These are phyloP conservation scores for Vitis hybrid DNA, from an alignment of 177 flowering plant genomes.

Conservation along the genomic window DNA sequence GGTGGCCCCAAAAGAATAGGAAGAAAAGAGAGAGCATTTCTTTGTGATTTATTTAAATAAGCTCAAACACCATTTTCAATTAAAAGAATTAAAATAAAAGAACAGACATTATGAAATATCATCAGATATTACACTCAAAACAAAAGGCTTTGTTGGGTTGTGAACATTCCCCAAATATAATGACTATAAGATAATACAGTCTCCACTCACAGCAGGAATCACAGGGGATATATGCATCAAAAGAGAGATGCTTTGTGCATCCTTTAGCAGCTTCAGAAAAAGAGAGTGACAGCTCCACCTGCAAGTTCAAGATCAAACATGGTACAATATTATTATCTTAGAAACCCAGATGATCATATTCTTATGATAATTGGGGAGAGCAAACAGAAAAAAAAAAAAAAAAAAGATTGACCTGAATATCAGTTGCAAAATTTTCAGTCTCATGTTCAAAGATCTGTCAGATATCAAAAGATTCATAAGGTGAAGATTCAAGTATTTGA, in stretches of 20 bases:
- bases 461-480: constrained; percentile 7
- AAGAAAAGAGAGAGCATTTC: too few relatives aligned
- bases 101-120: neutral
- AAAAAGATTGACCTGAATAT: constrained; percentile 56
- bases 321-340: constrained; percentile 1
- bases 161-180: neutral
- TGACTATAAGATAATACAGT: neutral
- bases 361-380: neutral
- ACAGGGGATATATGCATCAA: constrained; percentile 74
- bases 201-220: constrained; percentile 78
- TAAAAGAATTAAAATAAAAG: neutral
- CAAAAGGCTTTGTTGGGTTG: neutral
- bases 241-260: constrained; percentile 67
- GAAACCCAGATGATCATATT: constrained; percentile 3
- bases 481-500: neutral
- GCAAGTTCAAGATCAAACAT: constrained; percentile 10
- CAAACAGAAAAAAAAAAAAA: neutral
- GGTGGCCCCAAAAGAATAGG: too few relatives aligned
- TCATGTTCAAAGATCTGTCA: constrained; percentile 79
- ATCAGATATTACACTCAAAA: too few relatives aligned
- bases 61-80: neutral
- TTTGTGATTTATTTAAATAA: neutral
- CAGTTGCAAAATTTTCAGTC: constrained; percentile 47
- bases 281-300: constrained; percentile 77
- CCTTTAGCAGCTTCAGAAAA: constrained; percentile 89